These are phyloP conservation scores for Lindgomyces ingoldianus DNA, from an alignment of 495 filamentous ascomycete species.

Conservation along the genomic window DNA sequence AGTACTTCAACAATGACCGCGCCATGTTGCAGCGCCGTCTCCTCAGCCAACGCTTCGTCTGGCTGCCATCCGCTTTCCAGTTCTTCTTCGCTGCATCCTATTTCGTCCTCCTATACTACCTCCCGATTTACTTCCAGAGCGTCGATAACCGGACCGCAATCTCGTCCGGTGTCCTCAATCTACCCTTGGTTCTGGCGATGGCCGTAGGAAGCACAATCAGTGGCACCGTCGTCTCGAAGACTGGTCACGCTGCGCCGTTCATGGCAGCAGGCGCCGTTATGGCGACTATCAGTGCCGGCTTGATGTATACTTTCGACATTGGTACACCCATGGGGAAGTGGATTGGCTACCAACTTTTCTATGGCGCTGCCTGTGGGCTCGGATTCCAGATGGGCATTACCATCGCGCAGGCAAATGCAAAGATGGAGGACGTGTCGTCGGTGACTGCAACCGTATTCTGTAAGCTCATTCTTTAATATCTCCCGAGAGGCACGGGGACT, in stretches of 20 bases:
- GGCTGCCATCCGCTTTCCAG: conserved; percentile 5
- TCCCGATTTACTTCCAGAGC: conserved; percentile 43
- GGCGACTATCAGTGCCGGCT: conserved; percentile 25
- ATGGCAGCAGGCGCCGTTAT: conserved; percentile 25
- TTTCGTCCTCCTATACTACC: conserved; percentile 37
- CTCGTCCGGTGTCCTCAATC: conserved; percentile 32
- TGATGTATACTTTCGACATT: conserved; percentile 30
- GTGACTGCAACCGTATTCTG: conserved; percentile 28
- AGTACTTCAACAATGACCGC: conserved; percentile 22
- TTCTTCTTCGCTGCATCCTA: conserved; percentile 26
- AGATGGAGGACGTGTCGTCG: not conserved
- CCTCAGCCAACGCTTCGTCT: conserved; percentile 15
- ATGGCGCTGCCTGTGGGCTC: conserved; percentile 26
- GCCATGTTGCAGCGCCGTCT: conserved; percentile 27
- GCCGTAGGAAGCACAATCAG: conserved; percentile 7
- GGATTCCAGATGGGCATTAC: not conserved
- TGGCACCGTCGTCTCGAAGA: not conserved
- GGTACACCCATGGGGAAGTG: conserved; percentile 17
- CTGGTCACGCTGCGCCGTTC: conserved; percentile 15
- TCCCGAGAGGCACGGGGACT: not conserved
- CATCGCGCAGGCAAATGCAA: not conserved
- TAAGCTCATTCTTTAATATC: conserved; percentile 11
- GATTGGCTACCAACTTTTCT: conserved; percentile 37
- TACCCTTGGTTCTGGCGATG: conserved; percentile 27
- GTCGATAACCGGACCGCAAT: conserved; percentile 20